These are phyloP conservation scores for Endothia cerciana DNA, from an alignment of 2,329 filamentous ascomycete species.

Conservation along the genomic window DNA sequence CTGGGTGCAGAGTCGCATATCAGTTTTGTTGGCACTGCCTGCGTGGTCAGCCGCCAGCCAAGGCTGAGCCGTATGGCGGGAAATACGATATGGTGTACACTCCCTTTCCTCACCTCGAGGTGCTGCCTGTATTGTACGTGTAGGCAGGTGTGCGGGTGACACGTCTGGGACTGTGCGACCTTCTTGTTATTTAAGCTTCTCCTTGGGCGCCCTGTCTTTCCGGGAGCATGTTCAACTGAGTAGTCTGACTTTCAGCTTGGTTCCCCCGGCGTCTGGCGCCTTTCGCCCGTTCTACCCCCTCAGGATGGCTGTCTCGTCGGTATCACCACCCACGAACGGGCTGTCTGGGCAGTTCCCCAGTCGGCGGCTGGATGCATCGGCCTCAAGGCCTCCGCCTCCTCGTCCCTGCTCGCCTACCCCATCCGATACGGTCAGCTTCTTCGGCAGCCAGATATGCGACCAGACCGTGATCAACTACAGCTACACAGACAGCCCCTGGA, in stretches of 20 bases:
- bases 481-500: conserved; percentile 61
- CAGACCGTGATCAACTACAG: conserved; percentile 61
- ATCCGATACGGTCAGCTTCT: conserved; percentile 44
- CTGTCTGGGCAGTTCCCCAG: neutral
- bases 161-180: neutral
- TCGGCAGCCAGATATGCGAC: conserved; percentile 62
- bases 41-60: conserved; percentile 5
- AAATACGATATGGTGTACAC: conserved; percentile 18
- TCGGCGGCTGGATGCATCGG: neutral
- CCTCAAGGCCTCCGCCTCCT: conserved; percentile 5
- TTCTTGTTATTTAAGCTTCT: conserved; percentile 8
- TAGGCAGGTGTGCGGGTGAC: neutral
- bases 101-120: neutral
- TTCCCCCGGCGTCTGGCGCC: conserved; percentile 1
- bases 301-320: conserved; percentile 8
- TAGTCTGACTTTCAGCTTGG: neutral
- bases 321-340: neutral
- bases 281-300: neutral
- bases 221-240: too few species aligned
- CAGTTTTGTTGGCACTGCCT: conserved; percentile 8
- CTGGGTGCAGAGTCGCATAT: neutral
- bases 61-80: neutral
- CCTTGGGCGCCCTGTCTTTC: neutral
- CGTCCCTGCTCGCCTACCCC: neutral
- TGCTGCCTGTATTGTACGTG: conserved; percentile 2